A percentile compares a stretch with the other conserved stretches of the same genome.
These are phyloP conservation scores for Escallonia herrerae DNA, from an alignment of 129 eudicot species.

Conservation along the genomic window DNA sequence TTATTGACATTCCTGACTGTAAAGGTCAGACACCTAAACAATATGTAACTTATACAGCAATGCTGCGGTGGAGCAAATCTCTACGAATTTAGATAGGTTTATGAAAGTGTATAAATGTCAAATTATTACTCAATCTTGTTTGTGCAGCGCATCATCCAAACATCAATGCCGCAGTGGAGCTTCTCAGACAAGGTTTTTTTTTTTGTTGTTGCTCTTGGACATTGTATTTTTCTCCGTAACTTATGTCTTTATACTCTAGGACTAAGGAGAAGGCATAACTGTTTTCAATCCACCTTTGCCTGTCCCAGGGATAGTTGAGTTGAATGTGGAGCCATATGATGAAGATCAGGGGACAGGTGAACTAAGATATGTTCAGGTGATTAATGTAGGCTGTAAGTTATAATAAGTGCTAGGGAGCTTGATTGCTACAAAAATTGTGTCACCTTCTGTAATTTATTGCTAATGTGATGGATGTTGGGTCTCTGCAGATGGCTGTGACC, in stretches of 20 bases:
- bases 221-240: constrained; percentile 4
- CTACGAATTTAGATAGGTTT: neutral
- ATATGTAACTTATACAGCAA: neutral
- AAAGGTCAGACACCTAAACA: constrained; percentile 37
- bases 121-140: neutral
- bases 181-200: constrained; percentile 50
- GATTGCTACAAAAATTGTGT: no score
- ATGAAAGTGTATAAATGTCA: neutral
- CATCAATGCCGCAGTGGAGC: constrained; percentile 84
- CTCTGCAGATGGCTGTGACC: constrained; percentile 88
- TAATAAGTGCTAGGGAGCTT: neutral
- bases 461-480: constrained; percentile 9
- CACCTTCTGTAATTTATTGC: constrained; percentile 4
- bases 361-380: constrained; percentile 91
- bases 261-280: neutral
- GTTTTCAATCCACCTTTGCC: constrained; percentile 1
- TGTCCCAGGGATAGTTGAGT: constrained; percentile 50
- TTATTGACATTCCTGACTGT: constrained; percentile 88
- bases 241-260: neutral
- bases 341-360: constrained; percentile 84
- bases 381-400: neutral
- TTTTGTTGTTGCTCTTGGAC: neutral
- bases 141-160: constrained; percentile 89
- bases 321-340: constrained; percentile 78
- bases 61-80: neutral